Evolutionary conservation across 331 rosid species (phyloP), one percentile per base, ranked within the genome.

Genomic region (Arachis monticola): DNA sequence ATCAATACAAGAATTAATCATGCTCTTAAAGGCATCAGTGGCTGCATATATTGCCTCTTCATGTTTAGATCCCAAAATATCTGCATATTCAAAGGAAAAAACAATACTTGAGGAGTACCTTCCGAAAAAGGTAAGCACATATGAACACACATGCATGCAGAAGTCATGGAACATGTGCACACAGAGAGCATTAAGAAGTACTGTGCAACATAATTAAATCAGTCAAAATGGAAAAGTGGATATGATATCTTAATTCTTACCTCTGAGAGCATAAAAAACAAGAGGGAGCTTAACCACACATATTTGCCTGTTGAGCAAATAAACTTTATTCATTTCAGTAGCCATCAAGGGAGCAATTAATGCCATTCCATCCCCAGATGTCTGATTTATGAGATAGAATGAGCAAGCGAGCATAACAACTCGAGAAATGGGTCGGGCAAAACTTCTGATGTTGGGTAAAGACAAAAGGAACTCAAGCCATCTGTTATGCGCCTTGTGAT

Each of bases 41-140:
- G 97, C 91, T 6, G 97, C 86, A 10, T 74, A 84, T 78, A 81
- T 72, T 52, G 91, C 97, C 87, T 90, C 99, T 84, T 92, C 97
- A 13, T 91, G 95, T 66, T 89, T 96, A 56, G 93, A 92, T 60
- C 86, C 88, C 90, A 95, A 81, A 79, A 90, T 79, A 88, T 90
- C 99, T 95, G 91, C 83, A 76, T 32, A 78, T 32, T 45, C 10
- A 50, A 66, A 64, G 79, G 59, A 27, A 41, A 74, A 3, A 59
- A 67, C 44, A 27, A 69, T 22, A 8, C 45, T 13, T 41, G 14
- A 35, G 22, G 22, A 35, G 40, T 2, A 35, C 40, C 40, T 58
- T 45, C 7, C 31, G 35, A 58, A 47, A 72, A 35, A 74, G 17
- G 70, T 22, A 61, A 68, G 27, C 51, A 35, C 40, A 62, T 32